These are phyloP conservation scores for Lumnitzera racemosa DNA, from an alignment of 345 rosid species.

Conservation along the genomic window DNA sequence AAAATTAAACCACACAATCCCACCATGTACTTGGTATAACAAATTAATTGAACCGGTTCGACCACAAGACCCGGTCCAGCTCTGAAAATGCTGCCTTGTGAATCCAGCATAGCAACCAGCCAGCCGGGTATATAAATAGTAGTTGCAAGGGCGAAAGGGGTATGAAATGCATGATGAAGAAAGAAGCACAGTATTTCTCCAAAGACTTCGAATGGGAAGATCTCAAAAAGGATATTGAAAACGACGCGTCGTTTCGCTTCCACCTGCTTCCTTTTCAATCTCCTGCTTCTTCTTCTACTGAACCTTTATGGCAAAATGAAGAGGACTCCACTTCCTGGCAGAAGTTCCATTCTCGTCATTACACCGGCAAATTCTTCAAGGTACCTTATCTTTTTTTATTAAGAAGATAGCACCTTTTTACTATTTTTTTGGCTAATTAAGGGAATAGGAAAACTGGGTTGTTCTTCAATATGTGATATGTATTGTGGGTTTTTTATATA, in stretches of 20 bases:
- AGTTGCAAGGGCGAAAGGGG: not conserved
- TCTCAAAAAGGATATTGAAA: constrained; percentile 41
- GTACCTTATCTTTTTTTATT: constrained; percentile 15
- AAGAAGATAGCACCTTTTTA: not conserved
- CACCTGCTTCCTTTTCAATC: constrained; percentile 43
- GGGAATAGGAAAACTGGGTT: not conserved
- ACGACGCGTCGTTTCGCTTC: constrained; percentile 44
- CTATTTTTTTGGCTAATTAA: not conserved
- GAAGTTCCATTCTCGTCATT: constrained; percentile 64
- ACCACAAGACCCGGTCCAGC: too few species aligned
- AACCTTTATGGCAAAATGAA: constrained; percentile 4
- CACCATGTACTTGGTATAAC: too few species aligned
- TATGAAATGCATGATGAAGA: constrained; percentile 7
- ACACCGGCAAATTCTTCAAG: constrained; percentile 91
- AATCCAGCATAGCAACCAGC: too few species aligned
- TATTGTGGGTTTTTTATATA: not conserved
- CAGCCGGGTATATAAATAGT: not conserved
- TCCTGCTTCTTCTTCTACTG: not conserved
- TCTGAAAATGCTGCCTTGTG: too few species aligned
- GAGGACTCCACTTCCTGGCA: constrained; percentile 55
- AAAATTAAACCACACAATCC: too few species aligned
- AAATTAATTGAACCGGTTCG: too few species aligned
- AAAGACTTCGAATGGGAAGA: constrained; percentile 85
- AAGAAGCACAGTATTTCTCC: constrained; percentile 66
- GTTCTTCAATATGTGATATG: not conserved